These are phyloP conservation scores for Diaporthe sp. DNA, from an alignment of 2,329 filamentous ascomycete species.

Conservation along the genomic window DNA sequence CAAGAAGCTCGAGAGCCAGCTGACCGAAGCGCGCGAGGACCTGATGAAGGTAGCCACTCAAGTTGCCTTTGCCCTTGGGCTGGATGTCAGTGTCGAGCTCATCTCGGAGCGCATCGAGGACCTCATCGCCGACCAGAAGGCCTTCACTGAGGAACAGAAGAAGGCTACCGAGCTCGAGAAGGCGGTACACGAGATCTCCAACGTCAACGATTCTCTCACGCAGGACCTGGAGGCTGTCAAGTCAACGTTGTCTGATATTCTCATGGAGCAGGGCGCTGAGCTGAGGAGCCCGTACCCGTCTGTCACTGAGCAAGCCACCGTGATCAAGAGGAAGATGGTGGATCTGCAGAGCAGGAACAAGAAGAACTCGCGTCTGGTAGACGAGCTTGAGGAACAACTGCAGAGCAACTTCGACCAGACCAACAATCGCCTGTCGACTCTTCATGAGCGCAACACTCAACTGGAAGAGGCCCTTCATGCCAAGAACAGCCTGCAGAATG, in stretches of 20 bases:
- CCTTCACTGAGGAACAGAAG: conserved; percentile 69
- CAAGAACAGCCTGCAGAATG: conserved; percentile 72
- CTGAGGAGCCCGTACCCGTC: conserved; percentile 59
- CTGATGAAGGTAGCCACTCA: conserved; percentile 74
- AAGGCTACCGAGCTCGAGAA: conserved; percentile 69
- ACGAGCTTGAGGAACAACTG: conserved; percentile 97
- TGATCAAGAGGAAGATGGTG: conserved; percentile 74
- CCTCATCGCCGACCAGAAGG: conserved; percentile 70
- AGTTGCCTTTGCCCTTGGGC: conserved; percentile 69
- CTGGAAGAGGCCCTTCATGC: conserved; percentile 82
- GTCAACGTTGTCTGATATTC: conserved; percentile 64
- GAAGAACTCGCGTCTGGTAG: conserved; percentile 91
- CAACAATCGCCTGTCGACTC: conserved; percentile 86
- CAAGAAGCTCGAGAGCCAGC: conserved; percentile 70
- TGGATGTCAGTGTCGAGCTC: conserved; percentile 77
- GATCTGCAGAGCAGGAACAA: conserved; percentile 79
- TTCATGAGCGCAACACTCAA: conserved; percentile 81
- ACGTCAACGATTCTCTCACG: conserved; percentile 70
- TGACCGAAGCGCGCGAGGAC: conserved; percentile 74
- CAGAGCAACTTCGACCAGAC: conserved; percentile 94
- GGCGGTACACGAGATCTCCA: conserved; percentile 67
- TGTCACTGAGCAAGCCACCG: conserved; percentile 67
- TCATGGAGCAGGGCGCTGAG: conserved; percentile 62
- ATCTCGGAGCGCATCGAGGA: conserved; percentile 72
- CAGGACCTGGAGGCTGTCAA: conserved; percentile 74